phyloP scores from a whole-genome alignment of 371 early-diverging fungal genomes.

The Coemansia sp. region DNA sequence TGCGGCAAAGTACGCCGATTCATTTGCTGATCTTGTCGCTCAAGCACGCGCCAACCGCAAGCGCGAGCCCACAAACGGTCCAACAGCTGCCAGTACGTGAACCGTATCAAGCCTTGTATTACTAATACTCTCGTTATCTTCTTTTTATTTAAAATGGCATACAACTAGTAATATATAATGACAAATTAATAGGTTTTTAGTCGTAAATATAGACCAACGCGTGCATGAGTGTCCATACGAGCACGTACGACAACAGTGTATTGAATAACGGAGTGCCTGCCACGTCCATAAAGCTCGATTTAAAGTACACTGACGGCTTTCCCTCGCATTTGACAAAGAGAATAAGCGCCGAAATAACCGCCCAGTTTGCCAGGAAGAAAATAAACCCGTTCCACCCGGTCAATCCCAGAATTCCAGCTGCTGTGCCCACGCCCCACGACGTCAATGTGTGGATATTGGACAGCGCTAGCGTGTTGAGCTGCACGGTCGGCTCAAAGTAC shows the following conservation, averaged over 20 bases:
- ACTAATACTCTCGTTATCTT: too few species aligned
- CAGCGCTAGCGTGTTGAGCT: slow-evolving; percentile 41
- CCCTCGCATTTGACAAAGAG: slow-evolving; percentile 40
- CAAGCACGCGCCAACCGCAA: slow-evolving; percentile 27
- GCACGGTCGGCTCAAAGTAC: slow-evolving; percentile 50
- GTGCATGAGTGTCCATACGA: slow-evolving; percentile 51
- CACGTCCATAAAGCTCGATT: slow-evolving; percentile 44
- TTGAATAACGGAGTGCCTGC: slow-evolving; percentile 41
- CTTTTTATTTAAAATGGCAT: too few species aligned
- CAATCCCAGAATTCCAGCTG: slow-evolving; percentile 49
- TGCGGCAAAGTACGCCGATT: slow-evolving; percentile 50
- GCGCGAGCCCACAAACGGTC: not conserved
- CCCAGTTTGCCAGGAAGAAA: slow-evolving; percentile 45
- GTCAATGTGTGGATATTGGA: slow-evolving; percentile 50
- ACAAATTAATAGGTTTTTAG: slow-evolving; percentile 6
- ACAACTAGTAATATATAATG: too few species aligned
- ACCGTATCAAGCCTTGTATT: not conserved
- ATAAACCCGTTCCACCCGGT: slow-evolving; percentile 50
- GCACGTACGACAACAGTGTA: slow-evolving; percentile 48
- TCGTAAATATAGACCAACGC: slow-evolving; percentile 49
- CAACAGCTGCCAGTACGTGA: not conserved
- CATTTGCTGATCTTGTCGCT: slow-evolving; percentile 51
- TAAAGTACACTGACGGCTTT: slow-evolving; percentile 41
- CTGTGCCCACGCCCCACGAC: slow-evolving; percentile 50
- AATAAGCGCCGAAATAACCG: slow-evolving; percentile 27